Percentiles rank a stretch among this genome's conserved stretches.
Conservation (phyloP, 331 rosid genomes). For the Dryas integrifolia region DNA sequence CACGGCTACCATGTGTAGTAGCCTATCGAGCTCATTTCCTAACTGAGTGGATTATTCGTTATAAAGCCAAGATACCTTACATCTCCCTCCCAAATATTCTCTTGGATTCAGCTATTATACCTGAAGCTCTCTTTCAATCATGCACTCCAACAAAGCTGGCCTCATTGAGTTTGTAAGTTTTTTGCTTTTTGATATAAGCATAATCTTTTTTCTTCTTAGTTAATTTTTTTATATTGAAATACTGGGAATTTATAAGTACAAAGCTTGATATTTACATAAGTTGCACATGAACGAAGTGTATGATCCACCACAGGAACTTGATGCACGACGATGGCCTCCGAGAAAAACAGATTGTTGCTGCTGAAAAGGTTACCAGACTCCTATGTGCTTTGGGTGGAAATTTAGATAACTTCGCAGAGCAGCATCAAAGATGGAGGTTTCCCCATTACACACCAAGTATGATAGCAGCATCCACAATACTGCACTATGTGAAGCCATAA, state of each 20-base stretch:
- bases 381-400: conserved; percentile 43
- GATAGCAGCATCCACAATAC: conserved; percentile 66
- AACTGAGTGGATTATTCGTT: conserved; percentile 68
- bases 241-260: background rate
- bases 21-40: conserved; percentile 83
- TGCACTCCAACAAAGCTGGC: conserved; percentile 63
- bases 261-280: background rate
- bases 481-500: conserved; percentile 35
- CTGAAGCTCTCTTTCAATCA: conserved; percentile 72
- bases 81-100: conserved; percentile 88
- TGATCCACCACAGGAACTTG: conserved; percentile 46
- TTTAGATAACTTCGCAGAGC: conserved; percentile 19
- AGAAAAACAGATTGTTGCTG: conserved; percentile 64
- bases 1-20: conserved; percentile 74
- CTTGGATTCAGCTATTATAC: conserved; percentile 62
- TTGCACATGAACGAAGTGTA: conserved; percentile 4
- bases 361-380: conserved; percentile 56
- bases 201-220: background rate
- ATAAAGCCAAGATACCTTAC: conserved; percentile 60
- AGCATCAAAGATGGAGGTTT: conserved; percentile 22
- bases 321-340: conserved; percentile 40
- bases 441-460: conserved; percentile 50
- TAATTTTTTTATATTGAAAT: background rate
- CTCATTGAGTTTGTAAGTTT: conserved; percentile 13
- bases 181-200: conserved; percentile 37